phyloP scores from a whole-genome alignment of 371 early-diverging fungal species.

The Mycotypha africana region DNA sequence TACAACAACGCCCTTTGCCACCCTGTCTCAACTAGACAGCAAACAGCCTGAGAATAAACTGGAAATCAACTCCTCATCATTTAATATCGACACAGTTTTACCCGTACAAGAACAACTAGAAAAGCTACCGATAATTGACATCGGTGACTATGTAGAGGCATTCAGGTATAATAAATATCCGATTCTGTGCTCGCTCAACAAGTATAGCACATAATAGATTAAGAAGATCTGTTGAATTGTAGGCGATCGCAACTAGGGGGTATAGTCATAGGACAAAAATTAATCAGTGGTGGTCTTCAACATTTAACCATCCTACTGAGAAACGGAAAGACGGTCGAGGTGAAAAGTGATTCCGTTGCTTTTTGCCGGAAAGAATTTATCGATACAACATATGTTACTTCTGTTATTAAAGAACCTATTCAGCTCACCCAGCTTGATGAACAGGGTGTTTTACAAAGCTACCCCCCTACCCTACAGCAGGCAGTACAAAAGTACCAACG shows the following conservation, averaged over 20 bases:
- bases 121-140: slow-evolving; percentile 3
- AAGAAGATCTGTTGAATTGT: too few species aligned
- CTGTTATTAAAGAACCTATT: slow-evolving; percentile 1
- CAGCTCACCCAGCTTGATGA: slow-evolving; percentile 12
- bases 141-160: slow-evolving; percentile 56
- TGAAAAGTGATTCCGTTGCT: slow-evolving; percentile 45
- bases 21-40: too few species aligned
- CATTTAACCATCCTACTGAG: slow-evolving; percentile 33
- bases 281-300: slow-evolving; percentile 38
- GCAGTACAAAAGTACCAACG: slow-evolving; percentile 25
- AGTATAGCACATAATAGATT: not conserved
- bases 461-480: slow-evolving; percentile 20
- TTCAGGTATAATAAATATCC: slow-evolving; percentile 34
- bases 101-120: not conserved
- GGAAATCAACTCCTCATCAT: too few species aligned
- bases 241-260: slow-evolving; percentile 44
- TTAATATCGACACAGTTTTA: too few species aligned
- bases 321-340: slow-evolving; percentile 27
- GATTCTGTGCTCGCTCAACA: not conserved
- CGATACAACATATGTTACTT: slow-evolving; percentile 3
- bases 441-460: slow-evolving; percentile 6
- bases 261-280: slow-evolving; percentile 34
- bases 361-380: slow-evolving; percentile 42
- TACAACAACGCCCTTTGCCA: too few species aligned
- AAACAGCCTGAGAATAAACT: too few species aligned